Evolutionary conservation across 129 eudicot species (phyloP).

Genomic region (Lactuca sativa): DNA sequence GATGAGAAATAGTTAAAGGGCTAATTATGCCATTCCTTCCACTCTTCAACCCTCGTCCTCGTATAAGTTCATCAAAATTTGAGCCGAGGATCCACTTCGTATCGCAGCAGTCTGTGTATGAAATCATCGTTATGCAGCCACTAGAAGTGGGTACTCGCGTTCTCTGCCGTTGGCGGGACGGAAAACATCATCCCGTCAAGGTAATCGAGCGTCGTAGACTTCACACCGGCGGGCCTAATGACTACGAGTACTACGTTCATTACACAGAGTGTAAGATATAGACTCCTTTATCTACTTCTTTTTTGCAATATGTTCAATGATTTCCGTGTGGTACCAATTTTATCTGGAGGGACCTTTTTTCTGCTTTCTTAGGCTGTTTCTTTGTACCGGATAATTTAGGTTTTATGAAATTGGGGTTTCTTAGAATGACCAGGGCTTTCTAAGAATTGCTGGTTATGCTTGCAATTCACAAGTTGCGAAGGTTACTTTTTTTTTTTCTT

Average conservation of each 20-base stretch:
- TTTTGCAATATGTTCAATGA: neutral
- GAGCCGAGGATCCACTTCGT: neutral
- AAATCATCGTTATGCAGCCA: constrained; percentile 40
- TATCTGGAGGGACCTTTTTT: neutral
- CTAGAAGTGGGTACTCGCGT: constrained; percentile 96
- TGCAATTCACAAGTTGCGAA: neutral
- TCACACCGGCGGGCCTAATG: constrained; percentile 54
- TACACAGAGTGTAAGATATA: constrained; percentile 79
- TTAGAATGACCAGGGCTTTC: neutral
- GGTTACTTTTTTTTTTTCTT: too few species aligned
- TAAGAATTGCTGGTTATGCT: neutral
- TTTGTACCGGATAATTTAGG: constrained; percentile 5
- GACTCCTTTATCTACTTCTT: neutral
- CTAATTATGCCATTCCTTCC: neutral
- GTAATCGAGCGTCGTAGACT: constrained; percentile 88
- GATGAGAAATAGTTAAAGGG: neutral
- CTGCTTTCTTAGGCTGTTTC: neutral
- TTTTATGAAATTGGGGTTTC: constrained; percentile 20
- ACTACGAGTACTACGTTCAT: constrained; percentile 95
- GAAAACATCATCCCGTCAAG: constrained; percentile 86
- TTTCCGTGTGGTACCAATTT: neutral
- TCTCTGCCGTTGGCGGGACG: constrained; percentile 88
- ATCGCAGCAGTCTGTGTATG: neutral
- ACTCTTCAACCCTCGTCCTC: neutral
- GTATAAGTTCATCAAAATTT: neutral